Conservation (phyloP, 345 rosid species). For the Citrus hindsii region DNA sequence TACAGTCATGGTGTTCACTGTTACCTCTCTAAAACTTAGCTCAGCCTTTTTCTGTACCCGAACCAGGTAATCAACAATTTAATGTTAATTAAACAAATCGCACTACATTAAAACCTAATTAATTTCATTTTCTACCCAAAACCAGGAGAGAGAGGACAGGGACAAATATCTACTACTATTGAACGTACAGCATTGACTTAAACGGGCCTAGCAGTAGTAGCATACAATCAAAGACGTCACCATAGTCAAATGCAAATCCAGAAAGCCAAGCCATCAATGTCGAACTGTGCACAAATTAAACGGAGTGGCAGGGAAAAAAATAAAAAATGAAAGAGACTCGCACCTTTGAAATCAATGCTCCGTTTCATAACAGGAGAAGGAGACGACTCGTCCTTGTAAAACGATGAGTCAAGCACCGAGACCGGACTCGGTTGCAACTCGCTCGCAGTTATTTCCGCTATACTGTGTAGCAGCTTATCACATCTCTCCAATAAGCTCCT, state of each 20-base stretch:
- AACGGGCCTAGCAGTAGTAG: background rate
- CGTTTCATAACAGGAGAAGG: conserved; percentile 88
- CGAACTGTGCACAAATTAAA: background rate
- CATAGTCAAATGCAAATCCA: conserved; percentile 20
- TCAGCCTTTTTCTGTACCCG: no score
- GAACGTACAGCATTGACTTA: background rate
- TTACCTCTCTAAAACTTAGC: background rate
- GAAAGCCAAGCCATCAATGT: background rate
- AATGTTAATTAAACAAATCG: background rate
- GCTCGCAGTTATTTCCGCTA: conserved; percentile 73
- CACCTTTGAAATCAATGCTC: conserved; percentile 73
- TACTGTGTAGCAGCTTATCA: conserved; percentile 80
- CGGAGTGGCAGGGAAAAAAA: background rate
- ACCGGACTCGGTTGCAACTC: conserved; percentile 95
- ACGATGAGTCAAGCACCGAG: conserved; percentile 82
- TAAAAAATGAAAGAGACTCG: background rate
- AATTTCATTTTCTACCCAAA: background rate
- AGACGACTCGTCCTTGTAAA: conserved; percentile 80
- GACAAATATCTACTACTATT: background rate
- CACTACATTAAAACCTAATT: background rate
- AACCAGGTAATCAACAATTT: no score
- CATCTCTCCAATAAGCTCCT: conserved; percentile 74
- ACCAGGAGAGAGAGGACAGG: no score
- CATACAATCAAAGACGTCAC: conserved; percentile 17
- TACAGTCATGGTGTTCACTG: background rate